Evolutionary conservation across 495 filamentous ascomycete genomes (phyloP).

Genomic region (Lindgomyces ingoldianus): DNA sequence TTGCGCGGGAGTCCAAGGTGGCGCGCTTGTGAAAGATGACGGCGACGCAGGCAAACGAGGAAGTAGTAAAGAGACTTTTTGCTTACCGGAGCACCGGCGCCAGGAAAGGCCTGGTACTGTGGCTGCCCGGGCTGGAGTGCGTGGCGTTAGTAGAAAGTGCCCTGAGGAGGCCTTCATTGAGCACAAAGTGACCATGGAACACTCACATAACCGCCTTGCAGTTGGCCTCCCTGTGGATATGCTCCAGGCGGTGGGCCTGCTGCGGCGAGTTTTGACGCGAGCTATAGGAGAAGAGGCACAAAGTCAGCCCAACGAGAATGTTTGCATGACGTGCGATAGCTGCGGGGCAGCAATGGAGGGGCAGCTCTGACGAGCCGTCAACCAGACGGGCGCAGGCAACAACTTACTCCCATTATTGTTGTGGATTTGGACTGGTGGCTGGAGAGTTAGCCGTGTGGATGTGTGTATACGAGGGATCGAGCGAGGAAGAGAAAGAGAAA

Average conservation of each 20-base stretch:
- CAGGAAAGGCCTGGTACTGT: conserved; percentile 41
- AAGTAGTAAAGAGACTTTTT: background rate
- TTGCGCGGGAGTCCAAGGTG: background rate
- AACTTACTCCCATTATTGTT: conserved; percentile 12
- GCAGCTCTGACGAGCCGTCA: background rate
- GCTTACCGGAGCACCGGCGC: conserved; percentile 31
- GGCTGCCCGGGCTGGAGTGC: conserved; percentile 38
- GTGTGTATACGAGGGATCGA: background rate
- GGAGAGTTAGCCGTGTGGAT: background rate
- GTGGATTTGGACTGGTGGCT: background rate
- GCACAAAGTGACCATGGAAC: background rate
- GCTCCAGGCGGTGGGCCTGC: conserved; percentile 27
- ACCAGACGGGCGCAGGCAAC: background rate
- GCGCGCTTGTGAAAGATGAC: background rate
- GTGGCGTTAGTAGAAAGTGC: conserved; percentile 7
- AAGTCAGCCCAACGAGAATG: conserved; percentile 21
- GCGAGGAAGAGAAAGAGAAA: background rate
- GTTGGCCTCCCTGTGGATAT: conserved; percentile 19
- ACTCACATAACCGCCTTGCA: conserved; percentile 37
- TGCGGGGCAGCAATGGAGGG: conserved; percentile 18
- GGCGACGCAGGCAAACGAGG: background rate
- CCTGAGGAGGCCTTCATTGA: background rate
- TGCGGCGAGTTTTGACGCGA: conserved; percentile 36
- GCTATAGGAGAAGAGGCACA: conserved; percentile 19
- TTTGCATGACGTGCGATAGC: conserved; percentile 9